These are phyloP conservation scores for Elongisporangium senticosum DNA, from an alignment of 352 stramenopile genomes.

Conservation along the genomic window DNA sequence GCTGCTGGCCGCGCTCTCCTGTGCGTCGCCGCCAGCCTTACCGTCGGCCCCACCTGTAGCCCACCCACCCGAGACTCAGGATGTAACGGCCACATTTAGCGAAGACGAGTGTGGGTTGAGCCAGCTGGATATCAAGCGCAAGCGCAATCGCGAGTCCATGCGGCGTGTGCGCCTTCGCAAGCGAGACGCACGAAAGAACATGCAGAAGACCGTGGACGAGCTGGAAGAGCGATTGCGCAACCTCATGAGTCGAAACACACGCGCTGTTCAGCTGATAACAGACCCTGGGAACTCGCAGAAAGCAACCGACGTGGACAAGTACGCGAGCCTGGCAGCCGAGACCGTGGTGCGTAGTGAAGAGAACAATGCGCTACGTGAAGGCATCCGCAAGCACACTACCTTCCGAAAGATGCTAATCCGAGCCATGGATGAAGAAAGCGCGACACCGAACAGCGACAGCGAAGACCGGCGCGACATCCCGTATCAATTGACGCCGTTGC, in stretches of 20 bases:
- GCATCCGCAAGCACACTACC: not conserved
- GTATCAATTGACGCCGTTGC: conserved; percentile 1
- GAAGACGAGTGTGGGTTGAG: too few species aligned
- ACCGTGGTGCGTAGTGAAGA: conserved; percentile 13
- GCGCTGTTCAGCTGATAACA: too few species aligned
- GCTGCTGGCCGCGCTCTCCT: too few species aligned
- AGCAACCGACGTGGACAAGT: not conserved
- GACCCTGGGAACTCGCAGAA: conserved; percentile 1
- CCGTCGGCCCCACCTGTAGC: too few species aligned
- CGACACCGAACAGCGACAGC: not conserved
- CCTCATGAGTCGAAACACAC: conserved; percentile 4
- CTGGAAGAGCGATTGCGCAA: conserved; percentile 14
- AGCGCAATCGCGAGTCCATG: conserved; percentile 30
- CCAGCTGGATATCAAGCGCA: conserved; percentile 2
- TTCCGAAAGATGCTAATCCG: not conserved
- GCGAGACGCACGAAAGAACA: conserved; percentile 6
- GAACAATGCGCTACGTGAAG: conserved; percentile 12
- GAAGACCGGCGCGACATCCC: not conserved
- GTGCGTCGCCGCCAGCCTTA: too few species aligned
- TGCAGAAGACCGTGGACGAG: conserved; percentile 8
- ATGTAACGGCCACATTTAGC: too few species aligned
- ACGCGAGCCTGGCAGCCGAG: conserved; percentile 9
- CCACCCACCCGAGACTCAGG: too few species aligned
- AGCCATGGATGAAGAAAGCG: not conserved
- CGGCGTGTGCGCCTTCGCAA: conserved; percentile 19